phyloP scores from a whole-genome alignment of 306 rosid genomes.

The Quercus engelmannii region DNA sequence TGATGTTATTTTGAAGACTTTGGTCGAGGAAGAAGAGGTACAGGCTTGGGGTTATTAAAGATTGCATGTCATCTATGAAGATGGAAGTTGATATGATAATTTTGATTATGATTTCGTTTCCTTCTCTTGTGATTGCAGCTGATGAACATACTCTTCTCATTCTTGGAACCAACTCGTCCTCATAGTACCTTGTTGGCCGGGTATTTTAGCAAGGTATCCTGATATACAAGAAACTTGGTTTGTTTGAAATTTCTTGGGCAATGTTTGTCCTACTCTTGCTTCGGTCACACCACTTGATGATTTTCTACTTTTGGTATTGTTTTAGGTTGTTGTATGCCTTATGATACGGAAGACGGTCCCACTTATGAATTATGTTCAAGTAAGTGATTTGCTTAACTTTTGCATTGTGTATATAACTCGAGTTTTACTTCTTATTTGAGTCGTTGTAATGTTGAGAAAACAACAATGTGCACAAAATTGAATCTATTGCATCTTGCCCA shows the following conservation, averaged over 20 bases:
- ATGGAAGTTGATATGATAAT: conserved; percentile 6
- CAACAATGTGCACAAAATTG: background rate
- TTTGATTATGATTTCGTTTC: conserved; percentile 16
- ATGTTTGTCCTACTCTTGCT: conserved; percentile 2
- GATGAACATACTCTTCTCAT: conserved; percentile 91
- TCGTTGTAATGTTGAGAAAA: background rate
- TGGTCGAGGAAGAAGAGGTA: conserved; percentile 99
- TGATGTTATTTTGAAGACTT: conserved; percentile 94
- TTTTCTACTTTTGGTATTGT: conserved; percentile 7
- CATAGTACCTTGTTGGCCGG: conserved; percentile 88
- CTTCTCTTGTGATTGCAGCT: conserved; percentile 51
- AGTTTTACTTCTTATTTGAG: conserved; percentile 13
- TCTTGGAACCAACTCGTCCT: conserved; percentile 80
- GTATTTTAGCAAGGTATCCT: conserved; percentile 86
- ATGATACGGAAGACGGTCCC: conserved; percentile 92
- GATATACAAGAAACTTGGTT: conserved; percentile 17
- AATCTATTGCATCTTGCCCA: conserved; percentile 1
- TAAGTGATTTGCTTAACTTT: conserved; percentile 28
- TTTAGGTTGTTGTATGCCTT: conserved; percentile 88
- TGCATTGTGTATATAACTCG: background rate
- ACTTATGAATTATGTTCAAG: conserved; percentile 97
- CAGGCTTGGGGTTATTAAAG: conserved; percentile 12
- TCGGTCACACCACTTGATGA: background rate
- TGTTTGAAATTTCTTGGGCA: conserved; percentile 2
- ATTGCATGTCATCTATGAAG: background rate